These are phyloP conservation scores for Gnomoniopsis smithogilvyi DNA, from an alignment of 2,329 filamentous ascomycete genomes.

Conservation along the genomic window DNA sequence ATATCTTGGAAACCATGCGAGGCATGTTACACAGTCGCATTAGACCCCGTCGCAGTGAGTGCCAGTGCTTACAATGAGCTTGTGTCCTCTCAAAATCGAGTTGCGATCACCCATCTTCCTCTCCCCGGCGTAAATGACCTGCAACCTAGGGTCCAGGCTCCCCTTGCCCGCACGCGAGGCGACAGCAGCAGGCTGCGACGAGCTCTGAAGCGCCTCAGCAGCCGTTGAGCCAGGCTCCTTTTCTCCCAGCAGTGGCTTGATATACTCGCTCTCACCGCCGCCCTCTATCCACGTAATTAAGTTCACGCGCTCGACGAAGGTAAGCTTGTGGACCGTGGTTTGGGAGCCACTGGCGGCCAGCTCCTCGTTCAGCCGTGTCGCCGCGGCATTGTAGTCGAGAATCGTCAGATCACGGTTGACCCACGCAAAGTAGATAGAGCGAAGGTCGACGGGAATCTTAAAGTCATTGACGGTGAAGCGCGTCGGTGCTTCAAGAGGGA, in stretches of 20 bases:
- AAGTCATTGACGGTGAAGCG: conserved; percentile 76
- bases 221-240: conserved; percentile 38
- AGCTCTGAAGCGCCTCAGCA: conserved; percentile 32
- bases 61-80: conserved; percentile 67
- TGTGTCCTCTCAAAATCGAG: conserved; percentile 79
- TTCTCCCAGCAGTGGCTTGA: conserved; percentile 75
- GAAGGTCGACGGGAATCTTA: conserved; percentile 72
- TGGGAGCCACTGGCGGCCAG: conserved; percentile 49
- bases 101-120: conserved; percentile 91
- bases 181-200: conserved; percentile 36
- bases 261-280: conserved; percentile 87
- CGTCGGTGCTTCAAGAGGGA: conserved; percentile 71
- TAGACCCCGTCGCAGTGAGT: neutral
- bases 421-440: conserved; percentile 96
- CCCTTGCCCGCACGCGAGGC: conserved; percentile 58
- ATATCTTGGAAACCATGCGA: neutral
- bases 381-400: conserved; percentile 85
- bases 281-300: conserved; percentile 92
- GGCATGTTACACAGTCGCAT: neutral
- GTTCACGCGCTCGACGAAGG: conserved; percentile 88
- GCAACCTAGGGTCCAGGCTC: conserved; percentile 73
- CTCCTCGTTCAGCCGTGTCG: conserved; percentile 76
- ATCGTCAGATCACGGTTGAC: conserved; percentile 86
- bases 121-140: conserved; percentile 89
- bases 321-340: conserved; percentile 78